phyloP scores from a whole-genome alignment of 768 basidiomycete species.

The Fomitopsis pulvina region DNA sequence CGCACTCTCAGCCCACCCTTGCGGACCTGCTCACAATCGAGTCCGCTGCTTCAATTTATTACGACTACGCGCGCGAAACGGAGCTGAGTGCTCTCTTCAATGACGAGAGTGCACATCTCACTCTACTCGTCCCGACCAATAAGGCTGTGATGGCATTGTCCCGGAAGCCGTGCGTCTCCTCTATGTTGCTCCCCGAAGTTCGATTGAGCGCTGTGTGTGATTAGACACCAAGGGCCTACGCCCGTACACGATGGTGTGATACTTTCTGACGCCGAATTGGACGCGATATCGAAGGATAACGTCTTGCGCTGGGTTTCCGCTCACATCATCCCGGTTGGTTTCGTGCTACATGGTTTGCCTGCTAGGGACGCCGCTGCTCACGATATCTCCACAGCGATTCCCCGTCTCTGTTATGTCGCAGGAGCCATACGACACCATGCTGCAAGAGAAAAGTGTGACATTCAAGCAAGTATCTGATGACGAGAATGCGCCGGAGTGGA shows the following conservation, averaged over 20 bases:
- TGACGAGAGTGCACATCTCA: constrained; percentile 29
- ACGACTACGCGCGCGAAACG: constrained; percentile 72
- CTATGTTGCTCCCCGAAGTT: background rate
- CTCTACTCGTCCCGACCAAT: constrained; percentile 80
- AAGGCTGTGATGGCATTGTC: constrained; percentile 79
- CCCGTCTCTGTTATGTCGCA: constrained; percentile 39
- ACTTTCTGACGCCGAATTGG: constrained; percentile 64
- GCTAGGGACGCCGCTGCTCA: background rate
- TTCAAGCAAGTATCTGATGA: constrained; percentile 38
- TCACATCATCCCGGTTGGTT: constrained; percentile 77
- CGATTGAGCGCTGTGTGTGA: constrained; percentile 1
- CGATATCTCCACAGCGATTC: constrained; percentile 30
- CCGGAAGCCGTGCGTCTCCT: constrained; percentile 67
- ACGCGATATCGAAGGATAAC: constrained; percentile 52
- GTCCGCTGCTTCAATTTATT: constrained; percentile 72
- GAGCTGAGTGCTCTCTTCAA: constrained; percentile 48
- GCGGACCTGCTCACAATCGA: constrained; percentile 78
- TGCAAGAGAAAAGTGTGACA: constrained; percentile 49
- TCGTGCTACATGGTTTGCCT: background rate
- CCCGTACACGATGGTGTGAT: constrained; percentile 36
- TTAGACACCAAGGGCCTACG: constrained; percentile 55
- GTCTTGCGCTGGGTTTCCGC: constrained; percentile 77
- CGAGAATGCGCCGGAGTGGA: constrained; percentile 45
- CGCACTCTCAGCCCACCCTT: constrained; percentile 45
- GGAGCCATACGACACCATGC: constrained; percentile 48